Base-by-base conservation (phyloP, 2,329 filamentous ascomycete genomes). In the Cladosporium colombiae region DNA sequence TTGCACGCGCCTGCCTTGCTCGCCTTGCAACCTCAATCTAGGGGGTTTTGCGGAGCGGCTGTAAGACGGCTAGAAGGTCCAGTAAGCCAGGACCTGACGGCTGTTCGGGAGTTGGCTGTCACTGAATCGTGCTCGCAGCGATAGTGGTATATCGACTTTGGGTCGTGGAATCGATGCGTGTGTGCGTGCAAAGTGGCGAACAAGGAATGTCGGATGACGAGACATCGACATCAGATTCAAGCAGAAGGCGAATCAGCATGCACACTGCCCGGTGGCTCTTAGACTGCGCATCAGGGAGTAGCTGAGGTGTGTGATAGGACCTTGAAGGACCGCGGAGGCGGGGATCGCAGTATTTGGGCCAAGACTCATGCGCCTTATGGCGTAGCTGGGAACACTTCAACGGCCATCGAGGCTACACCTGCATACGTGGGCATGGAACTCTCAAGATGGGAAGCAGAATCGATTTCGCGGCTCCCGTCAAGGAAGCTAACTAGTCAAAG, bases 31-130 rank as follows among this genome's bases (percentile, higher is more conserved):
- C 23, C 49, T 5, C 21, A 37, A 40, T 35, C 55, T 40, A 57
- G 55, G 33, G 25, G 18, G 14, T 31, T 33, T 21, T 31, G 52
- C 52, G 52, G 52, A 33, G 27, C 27, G 16, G 18, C 61, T 63
- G 61, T 35, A 63, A 63, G 50, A 46, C 61, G 61, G 61, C 61
- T 63, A 63, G 33, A 63, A 56, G 61, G 50, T 55, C 25, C 31
- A 44, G 23, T 2, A 27, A 56, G 31, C 23, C 33, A 35, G 49
- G 7, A 18, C 35, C 56, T 35, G 21, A 57, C 33, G 29, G 55
- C 55, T 29, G 23, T 29, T n/a, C 52, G 52, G 52, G 18, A 10
- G 27, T 29, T 29, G 18, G 16, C 50, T 53, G 50, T 33, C 27
- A 55, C 18, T 55, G 29, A 55, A n/a, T 55, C 52, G 52, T 55